These are phyloP conservation scores for Chiua virens DNA, from an alignment of 768 basidiomycete species.

Conservation along the genomic window DNA sequence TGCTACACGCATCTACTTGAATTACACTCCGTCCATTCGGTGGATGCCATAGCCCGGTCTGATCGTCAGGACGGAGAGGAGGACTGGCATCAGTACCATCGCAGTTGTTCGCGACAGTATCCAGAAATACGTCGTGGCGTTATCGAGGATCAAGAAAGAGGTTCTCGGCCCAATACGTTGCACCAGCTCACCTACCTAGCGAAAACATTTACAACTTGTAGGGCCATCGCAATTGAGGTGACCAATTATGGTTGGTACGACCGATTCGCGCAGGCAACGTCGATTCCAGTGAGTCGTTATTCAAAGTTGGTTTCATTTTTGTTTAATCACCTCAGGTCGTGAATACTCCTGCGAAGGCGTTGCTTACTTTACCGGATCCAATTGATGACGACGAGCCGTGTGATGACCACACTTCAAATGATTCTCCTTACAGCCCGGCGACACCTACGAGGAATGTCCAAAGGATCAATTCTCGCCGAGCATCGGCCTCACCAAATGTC, in stretches of 20 bases:
- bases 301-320: not conserved
- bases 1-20: slow-evolving; percentile 41
- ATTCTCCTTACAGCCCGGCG: not conserved
- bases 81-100: slow-evolving; percentile 39
- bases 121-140: slow-evolving; percentile 7
- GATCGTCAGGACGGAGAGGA: slow-evolving; percentile 15
- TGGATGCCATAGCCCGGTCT: slow-evolving; percentile 33
- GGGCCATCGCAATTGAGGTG: slow-evolving; percentile 41
- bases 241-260: slow-evolving; percentile 69
- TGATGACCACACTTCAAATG: not conserved
- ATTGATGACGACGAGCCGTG: slow-evolving; percentile 1
- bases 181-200: slow-evolving; percentile 48
- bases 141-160: slow-evolving; percentile 37
- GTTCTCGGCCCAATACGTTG: slow-evolving; percentile 32
- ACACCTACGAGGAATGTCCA: not conserved
- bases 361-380: slow-evolving; percentile 12
- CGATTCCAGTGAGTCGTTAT: slow-evolving; percentile 24
- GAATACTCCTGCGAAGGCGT: slow-evolving; percentile 10
- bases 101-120: slow-evolving; percentile 16
- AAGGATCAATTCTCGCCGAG: not conserved
- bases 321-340: slow-evolving; percentile 17
- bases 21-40: slow-evolving; percentile 34
- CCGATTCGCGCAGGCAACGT: slow-evolving; percentile 19
- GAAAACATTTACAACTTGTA: slow-evolving; percentile 46
- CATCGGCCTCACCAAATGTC: not conserved